phyloP scores from a whole-genome alignment of 805 yeast species.

The Myxozyma sirexii region DNA sequence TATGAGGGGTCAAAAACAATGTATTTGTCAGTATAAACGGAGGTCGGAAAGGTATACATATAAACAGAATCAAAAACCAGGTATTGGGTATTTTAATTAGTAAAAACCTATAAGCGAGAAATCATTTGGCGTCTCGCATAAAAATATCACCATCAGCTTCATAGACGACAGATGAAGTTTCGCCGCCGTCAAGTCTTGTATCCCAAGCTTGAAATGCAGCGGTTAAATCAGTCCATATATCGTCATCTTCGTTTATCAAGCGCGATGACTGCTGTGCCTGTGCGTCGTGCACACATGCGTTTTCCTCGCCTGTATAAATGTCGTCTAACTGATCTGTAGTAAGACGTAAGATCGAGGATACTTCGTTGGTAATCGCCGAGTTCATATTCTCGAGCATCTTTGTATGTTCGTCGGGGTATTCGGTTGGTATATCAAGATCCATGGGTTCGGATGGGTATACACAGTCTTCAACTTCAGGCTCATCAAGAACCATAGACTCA shows the following conservation, averaged over 20 bases:
- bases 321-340: not conserved
- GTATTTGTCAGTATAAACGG: not conserved
- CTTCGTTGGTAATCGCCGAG: not conserved
- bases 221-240: slow-evolving; percentile 1
- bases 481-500: not conserved
- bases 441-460: not conserved
- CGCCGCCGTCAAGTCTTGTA: not conserved
- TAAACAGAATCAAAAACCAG: too few species aligned
- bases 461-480: not conserved
- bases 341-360: not conserved
- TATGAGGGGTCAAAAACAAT: not conserved
- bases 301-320: too few species aligned
- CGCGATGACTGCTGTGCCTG: too few species aligned
- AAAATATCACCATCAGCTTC: slow-evolving; percentile 5
- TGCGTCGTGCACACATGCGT: too few species aligned
- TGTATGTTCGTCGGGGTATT: slow-evolving; percentile 1
- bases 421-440: slow-evolving; percentile 1
- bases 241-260: slow-evolving; percentile 1
- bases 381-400: not conserved
- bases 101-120: not conserved
- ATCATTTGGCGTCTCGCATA: not conserved
- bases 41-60: too few species aligned
- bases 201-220: slow-evolving; percentile 4
- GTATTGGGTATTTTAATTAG: too few species aligned
- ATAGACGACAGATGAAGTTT: not conserved